These are phyloP conservation scores for Annulohypoxylon moriforme DNA, from an alignment of 495 filamentous ascomycete genomes.

Conservation along the genomic window DNA sequence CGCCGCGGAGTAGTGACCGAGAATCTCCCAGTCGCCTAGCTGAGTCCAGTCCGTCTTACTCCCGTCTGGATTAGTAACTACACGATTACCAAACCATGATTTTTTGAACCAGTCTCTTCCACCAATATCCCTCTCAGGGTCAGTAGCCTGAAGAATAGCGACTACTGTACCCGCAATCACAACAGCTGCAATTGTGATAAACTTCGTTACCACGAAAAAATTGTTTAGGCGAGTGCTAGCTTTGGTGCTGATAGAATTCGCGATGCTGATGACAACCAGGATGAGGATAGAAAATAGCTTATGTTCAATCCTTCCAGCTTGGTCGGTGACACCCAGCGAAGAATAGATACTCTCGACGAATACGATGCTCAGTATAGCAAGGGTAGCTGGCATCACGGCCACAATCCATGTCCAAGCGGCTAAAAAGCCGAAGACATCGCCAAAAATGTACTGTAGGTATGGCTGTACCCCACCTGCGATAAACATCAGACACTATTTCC, in stretches of 20 bases:
- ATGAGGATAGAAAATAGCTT: conserved; percentile 62
- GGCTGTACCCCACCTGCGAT: conserved; percentile 62
- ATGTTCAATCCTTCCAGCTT: conserved; percentile 54
- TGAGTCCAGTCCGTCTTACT: conserved; percentile 60
- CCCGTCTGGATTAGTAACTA: conserved; percentile 59
- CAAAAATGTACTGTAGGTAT: conserved; percentile 66
- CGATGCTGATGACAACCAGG: conserved; percentile 57
- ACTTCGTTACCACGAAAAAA: conserved; percentile 65
- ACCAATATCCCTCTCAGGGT: conserved; percentile 51
- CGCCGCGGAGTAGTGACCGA: conserved; percentile 65
- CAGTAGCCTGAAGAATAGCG: conserved; percentile 50
- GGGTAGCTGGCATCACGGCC: conserved; percentile 66
- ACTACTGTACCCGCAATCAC: conserved; percentile 62
- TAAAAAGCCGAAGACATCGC: conserved; percentile 65
- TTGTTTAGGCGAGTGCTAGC: conserved; percentile 64
- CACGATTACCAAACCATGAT: conserved; percentile 61
- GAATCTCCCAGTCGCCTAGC: conserved; percentile 59
- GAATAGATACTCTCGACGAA: conserved; percentile 68
- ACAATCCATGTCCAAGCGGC: conserved; percentile 70
- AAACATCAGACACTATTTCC: background rate
- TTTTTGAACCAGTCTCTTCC: conserved; percentile 64
- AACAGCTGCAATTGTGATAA: conserved; percentile 58
- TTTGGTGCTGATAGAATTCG: conserved; percentile 68
- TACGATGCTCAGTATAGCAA: conserved; percentile 69
- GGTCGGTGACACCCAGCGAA: conserved; percentile 56